A percentile compares a stretch with the other conserved stretches of the same genome.
These are phyloP conservation scores for Stachybotrys echinatus DNA, from an alignment of 2,329 filamentous ascomycete species.

Conservation along the genomic window DNA sequence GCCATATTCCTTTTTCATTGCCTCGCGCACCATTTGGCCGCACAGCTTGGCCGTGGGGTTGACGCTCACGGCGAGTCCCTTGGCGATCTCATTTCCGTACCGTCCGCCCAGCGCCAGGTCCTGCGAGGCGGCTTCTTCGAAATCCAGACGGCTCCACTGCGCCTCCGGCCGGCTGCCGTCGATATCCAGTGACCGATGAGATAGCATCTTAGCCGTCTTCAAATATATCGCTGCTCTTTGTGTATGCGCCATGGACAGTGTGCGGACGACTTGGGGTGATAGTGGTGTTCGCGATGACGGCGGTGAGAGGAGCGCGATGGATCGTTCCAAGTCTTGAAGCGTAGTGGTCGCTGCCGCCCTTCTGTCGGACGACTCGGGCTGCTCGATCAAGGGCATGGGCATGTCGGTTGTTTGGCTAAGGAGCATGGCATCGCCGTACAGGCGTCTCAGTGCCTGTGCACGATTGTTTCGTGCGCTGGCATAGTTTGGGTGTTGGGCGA, in stretches of 20 bases:
- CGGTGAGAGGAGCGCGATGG: constrained; percentile 56
- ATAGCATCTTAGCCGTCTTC: constrained; percentile 47
- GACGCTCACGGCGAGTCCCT: constrained; percentile 56
- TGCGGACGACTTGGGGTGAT: constrained; percentile 59
- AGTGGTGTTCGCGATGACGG: constrained; percentile 43
- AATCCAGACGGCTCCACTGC: constrained; percentile 47
- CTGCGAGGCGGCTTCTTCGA: constrained; percentile 57
- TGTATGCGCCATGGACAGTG: constrained; percentile 65
- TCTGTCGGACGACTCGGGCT: constrained; percentile 30
- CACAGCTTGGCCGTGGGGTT: constrained; percentile 67
- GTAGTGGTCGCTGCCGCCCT: constrained; percentile 31
- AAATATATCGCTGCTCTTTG: constrained; percentile 64
- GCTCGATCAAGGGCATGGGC: constrained; percentile 34
- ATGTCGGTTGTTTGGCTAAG: constrained; percentile 31
- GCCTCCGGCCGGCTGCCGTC: constrained; percentile 35
- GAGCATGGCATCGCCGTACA: constrained; percentile 57
- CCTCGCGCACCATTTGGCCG: constrained; percentile 63
- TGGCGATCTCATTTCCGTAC: constrained; percentile 62
- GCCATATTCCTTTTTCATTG: constrained; percentile 64
- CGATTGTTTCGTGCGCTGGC: constrained; percentile 72
- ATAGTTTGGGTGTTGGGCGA: constrained; percentile 56
- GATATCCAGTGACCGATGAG: constrained; percentile 30
- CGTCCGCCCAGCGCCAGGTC: constrained; percentile 61
- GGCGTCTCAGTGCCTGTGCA: constrained; percentile 59
- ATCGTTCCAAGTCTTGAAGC: constrained; percentile 50